Evolutionary conservation across 371 early-diverging fungal species (phyloP), one percentile per base, ranked within the genome.

Genomic region (Blakeslea trispora): DNA sequence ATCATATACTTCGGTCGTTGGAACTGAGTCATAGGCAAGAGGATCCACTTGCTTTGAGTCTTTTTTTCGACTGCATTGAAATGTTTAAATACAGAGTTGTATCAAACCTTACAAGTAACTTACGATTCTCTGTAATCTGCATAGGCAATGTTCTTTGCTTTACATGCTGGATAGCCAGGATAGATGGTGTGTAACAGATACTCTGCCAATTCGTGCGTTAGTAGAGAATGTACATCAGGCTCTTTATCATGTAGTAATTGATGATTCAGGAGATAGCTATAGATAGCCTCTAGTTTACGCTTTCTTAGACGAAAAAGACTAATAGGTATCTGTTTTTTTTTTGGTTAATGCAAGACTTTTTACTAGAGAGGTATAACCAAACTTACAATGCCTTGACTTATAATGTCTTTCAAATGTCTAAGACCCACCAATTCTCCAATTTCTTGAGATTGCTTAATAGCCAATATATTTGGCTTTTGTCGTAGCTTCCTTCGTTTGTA

Each of bases 91-190:
- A 22, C 15, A 40, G 15, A 40, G 15, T 18, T 37, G 41, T 19
- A 28, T n/a, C 14, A 23, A 40, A 15, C 17, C 34, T n/a, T 37
- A 0, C 0, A 28, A 23, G 19, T 21, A 40, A 19, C 11, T 42
- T 65, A 65, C 65, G 60, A 60, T 40, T 55, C 52, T 47, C 65
- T 45, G 44, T 65, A 65, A 40, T 65, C 61, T 32, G 57, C 45
- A 31, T 53, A 65, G 8, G 65, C 65, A 40, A 51, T 13, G 43
- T 65, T 65, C 15, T 56, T 65, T 19, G 60, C 65, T 53, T 53
- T 59, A 40, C 60, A 55, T 8, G 49, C 45, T 15, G 65, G 59
- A 41, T 65, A 65, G 1, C 65, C 65, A 6, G 65, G 65, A 52
- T 65, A 65, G 39, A 65, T 65, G 13, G 39, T 55, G 11, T 51